Evolutionary conservation across 495 filamentous ascomycete genomes (phyloP).

Genomic region (Zalerion maritima): DNA sequence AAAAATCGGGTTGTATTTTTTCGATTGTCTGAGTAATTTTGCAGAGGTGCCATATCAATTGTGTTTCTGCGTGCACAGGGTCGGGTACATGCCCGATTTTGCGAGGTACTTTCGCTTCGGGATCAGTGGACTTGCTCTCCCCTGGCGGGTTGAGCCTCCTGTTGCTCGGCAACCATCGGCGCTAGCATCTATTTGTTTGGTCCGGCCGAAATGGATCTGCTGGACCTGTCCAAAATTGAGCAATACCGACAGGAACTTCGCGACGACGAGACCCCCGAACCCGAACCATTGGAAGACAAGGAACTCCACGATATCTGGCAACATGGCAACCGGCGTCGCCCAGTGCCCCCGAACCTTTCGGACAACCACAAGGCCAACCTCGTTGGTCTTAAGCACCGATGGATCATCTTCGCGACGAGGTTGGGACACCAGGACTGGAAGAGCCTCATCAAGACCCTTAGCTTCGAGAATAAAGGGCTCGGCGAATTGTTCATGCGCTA

Average conservation of each 20-base stretch:
- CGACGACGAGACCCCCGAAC: conserved; percentile 8
- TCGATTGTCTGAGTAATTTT: too few relatives aligned
- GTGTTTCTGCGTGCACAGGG: too few relatives aligned
- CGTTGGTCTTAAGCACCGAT: conserved; percentile 7
- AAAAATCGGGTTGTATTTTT: too few relatives aligned
- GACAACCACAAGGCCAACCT: conserved; percentile 7
- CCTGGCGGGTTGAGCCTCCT: too few relatives aligned
- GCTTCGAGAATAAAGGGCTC: conserved; percentile 9
- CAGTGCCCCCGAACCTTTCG: conserved; percentile 8
- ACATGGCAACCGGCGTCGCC: conserved; percentile 7
- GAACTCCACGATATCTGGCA: conserved; percentile 9
- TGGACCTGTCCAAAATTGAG: conserved; percentile 7
- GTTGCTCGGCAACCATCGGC: too few relatives aligned
- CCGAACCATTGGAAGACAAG: conserved; percentile 5
- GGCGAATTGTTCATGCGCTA: conserved; percentile 8
- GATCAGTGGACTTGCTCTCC: too few relatives aligned
- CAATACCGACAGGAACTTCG: conserved; percentile 8
- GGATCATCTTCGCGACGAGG: conserved; percentile 5
- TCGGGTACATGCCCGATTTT: too few relatives aligned
- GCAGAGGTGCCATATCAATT: too few relatives aligned
- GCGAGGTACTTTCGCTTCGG: too few relatives aligned
- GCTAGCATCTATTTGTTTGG: too few relatives aligned
- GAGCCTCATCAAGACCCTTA: conserved; percentile 7
- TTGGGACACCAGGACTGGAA: conserved; percentile 4
- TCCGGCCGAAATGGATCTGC: conserved; percentile 5